Conservation (phyloP, 768 basidiomycete genomes). For the Hericium erinaceus region DNA sequence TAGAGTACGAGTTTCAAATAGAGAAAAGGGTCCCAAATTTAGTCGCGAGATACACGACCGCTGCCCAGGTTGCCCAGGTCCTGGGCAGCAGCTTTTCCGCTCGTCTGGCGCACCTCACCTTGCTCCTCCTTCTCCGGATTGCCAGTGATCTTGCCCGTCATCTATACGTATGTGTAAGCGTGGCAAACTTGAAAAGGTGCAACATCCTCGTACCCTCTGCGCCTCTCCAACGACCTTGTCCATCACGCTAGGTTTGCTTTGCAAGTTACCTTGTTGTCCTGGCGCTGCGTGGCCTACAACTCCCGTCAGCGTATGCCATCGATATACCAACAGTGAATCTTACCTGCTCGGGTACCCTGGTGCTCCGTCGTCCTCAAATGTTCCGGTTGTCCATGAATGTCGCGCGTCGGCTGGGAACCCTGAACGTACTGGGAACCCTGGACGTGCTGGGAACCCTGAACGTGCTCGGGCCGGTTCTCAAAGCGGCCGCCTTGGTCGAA, state of each 20-base stretch:
- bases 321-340: slow-evolving; percentile 25
- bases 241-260: slow-evolving; percentile 13
- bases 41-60: slow-evolving; percentile 36
- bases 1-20: too few relatives aligned
- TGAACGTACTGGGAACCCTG: not conserved
- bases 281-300: too few relatives aligned
- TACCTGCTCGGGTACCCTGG: not conserved
- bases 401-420: not conserved
- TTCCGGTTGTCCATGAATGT: not conserved
- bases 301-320: slow-evolving; percentile 10
- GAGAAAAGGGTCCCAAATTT: not conserved
- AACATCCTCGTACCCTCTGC: slow-evolving; percentile 33
- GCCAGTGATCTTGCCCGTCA: slow-evolving; percentile 38
- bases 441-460: too few relatives aligned
- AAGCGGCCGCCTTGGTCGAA: slow-evolving; percentile 1
- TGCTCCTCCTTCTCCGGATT: slow-evolving; percentile 46
- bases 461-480: not conserved
- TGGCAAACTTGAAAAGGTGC: not conserved
- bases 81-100: slow-evolving; percentile 37
- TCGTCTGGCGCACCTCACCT: slow-evolving; percentile 45
- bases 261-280: too few relatives aligned
- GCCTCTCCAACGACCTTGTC: slow-evolving; percentile 55
- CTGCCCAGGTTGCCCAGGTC: slow-evolving; percentile 25
- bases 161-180: slow-evolving; percentile 19
- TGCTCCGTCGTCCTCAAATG: not conserved